Evolutionary conservation across 306 rosid species (phyloP), one percentile per base, ranked within the genome.

Genomic region (Clitoria ternatea): DNA sequence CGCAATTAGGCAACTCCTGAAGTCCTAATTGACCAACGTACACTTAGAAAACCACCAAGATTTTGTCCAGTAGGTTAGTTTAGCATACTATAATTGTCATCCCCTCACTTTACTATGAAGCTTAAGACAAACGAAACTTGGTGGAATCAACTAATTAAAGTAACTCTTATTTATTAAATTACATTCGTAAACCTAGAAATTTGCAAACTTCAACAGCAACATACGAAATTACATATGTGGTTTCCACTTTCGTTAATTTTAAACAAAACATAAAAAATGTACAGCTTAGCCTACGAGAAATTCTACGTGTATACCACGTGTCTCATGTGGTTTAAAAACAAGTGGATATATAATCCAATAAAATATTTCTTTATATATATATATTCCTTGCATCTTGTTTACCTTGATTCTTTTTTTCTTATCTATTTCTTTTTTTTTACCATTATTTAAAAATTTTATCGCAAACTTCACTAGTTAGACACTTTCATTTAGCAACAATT

Each of bases 141-240:
- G 69, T 64, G 82, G 72, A 78, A 60, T 65, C 82, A 72, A 65
- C 78, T 49, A 43, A 50, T 27, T n/a, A 52, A 60, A 60, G 27
- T 35, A 49, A 69, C 29, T 52, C 23, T 27, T 8, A 61, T 37
- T 32, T 45, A n/a, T n/a, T n/a, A n/a, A n/a, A n/a, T n/a, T n/a
- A 8, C 10, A 43, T 47, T 47, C 9, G 42, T 62, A 70, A 70
- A 32, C 49, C 61, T 70, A 22, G 6, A 71, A 77, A 42, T 50
- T 44, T 8, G 45, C 61, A 29, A 44, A 54, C 62, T 15, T 27
- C 45, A 68, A 22, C 61, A 35, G 45, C 47, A 26, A 64, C 10
- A 14, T 32, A 57, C 26, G 17, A 60, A 23, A 44, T 4, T 37
- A 74, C 27, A 64, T 64, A 18, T 20, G 59, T 61, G 49, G 22